These are phyloP conservation scores for Clitopilus passeckerianus DNA, from an alignment of 768 basidiomycete genomes.

Conservation along the genomic window DNA sequence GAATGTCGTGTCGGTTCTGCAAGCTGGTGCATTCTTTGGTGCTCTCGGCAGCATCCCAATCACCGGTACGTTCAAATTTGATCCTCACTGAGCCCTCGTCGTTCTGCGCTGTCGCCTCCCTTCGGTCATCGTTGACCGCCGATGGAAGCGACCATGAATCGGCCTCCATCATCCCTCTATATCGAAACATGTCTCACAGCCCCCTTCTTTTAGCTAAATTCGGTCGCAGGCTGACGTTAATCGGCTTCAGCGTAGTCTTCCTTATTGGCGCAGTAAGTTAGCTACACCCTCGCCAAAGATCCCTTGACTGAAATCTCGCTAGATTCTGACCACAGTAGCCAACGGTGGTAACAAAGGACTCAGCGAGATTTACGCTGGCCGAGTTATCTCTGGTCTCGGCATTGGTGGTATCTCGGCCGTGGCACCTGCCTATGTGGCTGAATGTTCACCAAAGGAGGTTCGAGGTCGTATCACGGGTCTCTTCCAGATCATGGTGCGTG, in stretches of 20 bases:
- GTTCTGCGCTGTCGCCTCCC: neutral
- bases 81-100: neutral
- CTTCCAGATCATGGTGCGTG: constrained; percentile 76
- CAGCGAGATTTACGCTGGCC: constrained; percentile 72
- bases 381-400: constrained; percentile 75
- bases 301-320: neutral
- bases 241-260: constrained; percentile 62
- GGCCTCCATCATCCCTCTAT: neutral
- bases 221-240: constrained; percentile 62
- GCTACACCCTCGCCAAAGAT: no score
- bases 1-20: constrained; percentile 84
- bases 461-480: constrained; percentile 82
- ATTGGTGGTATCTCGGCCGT: constrained; percentile 83
- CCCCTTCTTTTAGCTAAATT: constrained; percentile 38
- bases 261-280: constrained; percentile 59
- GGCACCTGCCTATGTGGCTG: constrained; percentile 81
- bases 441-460: constrained; percentile 83
- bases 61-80: constrained; percentile 41
- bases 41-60: constrained; percentile 69
- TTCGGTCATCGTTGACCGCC: neutral
- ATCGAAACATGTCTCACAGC: neutral
- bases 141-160: neutral
- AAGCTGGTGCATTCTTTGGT: constrained; percentile 87
- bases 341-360: constrained; percentile 47
- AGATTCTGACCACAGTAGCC: constrained; percentile 72